Percentiles rank a stretch among this genome's conserved stretches.
These are phyloP conservation scores for Daphne laureola DNA, from an alignment of 441 rosid genomes.

Conservation along the genomic window DNA sequence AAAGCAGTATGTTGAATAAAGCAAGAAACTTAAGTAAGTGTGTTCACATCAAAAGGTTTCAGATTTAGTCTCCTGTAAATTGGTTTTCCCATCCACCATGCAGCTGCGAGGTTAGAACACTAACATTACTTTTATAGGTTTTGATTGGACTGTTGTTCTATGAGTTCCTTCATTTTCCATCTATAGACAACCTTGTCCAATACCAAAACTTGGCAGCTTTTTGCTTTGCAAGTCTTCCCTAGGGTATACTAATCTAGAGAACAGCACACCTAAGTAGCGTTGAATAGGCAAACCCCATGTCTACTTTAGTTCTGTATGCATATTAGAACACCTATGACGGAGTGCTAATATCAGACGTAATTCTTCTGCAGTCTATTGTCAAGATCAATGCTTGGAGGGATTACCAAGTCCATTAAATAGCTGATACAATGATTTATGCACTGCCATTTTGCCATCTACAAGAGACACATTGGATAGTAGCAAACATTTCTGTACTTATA, in stretches of 20 bases:
- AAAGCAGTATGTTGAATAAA: too few species aligned
- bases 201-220: neutral
- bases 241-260: slow-evolving; percentile 9
- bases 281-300: slow-evolving; percentile 13
- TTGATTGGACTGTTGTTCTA: neutral
- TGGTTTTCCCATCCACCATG: too few species aligned
- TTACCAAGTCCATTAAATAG: slow-evolving; percentile 24
- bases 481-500: slow-evolving; percentile 15
- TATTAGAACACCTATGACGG: slow-evolving; percentile 23
- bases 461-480: slow-evolving; percentile 22
- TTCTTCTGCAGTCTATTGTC: slow-evolving; percentile 32
- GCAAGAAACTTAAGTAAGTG: too few species aligned
- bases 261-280: slow-evolving; percentile 10
- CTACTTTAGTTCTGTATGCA: slow-evolving; percentile 23
- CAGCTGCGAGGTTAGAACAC: neutral
- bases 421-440: slow-evolving; percentile 26
- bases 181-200: neutral
- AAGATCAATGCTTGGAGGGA: slow-evolving; percentile 29
- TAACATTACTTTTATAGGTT: neutral
- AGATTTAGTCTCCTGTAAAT: too few species aligned
- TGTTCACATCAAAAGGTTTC: too few species aligned
- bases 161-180: neutral
- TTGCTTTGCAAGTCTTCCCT: neutral
- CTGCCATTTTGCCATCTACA: slow-evolving; percentile 22
- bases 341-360: slow-evolving; percentile 31